Percentiles rank a stretch among this genome's conserved stretches.
Evolutionary conservation across 2,329 filamentous ascomycete genomes (phyloP).

Genomic region (Trichophyton rubrum): DNA sequence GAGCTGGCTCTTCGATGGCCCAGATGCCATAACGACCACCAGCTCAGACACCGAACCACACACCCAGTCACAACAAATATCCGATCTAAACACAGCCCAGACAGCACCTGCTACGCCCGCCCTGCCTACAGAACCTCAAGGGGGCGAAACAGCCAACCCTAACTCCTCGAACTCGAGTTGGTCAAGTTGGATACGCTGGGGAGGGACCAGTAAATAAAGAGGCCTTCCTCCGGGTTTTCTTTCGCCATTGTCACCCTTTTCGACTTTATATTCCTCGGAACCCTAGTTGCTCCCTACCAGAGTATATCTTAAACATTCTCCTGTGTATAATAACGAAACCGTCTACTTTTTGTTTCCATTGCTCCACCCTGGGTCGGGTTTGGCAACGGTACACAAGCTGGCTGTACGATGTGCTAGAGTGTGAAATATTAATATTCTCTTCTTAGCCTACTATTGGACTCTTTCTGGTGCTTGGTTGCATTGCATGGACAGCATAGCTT

Average conservation of each 20-base stretch:
- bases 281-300: neutral
- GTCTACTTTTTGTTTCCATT: neutral
- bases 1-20: constrained; percentile 27
- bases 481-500: too few species aligned
- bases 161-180: neutral
- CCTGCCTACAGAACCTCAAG: neutral
- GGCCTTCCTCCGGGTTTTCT: neutral
- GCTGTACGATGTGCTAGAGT: neutral
- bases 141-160: neutral
- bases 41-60: neutral
- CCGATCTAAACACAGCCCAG: neutral
- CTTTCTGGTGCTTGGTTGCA: neutral
- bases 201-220: neutral
- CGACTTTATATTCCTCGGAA: neutral
- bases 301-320: neutral
- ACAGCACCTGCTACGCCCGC: neutral
- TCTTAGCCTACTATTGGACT: neutral
- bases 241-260: neutral
- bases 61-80: neutral
- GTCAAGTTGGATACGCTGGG: neutral
- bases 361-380: neutral
- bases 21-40: neutral
- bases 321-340: constrained; percentile 3
- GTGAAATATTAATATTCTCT: constrained; percentile 1
- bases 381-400: neutral